Conservation (phyloP, 1,139 yeast genomes). For the Pneumocystis wakefieldiae region DNA sequence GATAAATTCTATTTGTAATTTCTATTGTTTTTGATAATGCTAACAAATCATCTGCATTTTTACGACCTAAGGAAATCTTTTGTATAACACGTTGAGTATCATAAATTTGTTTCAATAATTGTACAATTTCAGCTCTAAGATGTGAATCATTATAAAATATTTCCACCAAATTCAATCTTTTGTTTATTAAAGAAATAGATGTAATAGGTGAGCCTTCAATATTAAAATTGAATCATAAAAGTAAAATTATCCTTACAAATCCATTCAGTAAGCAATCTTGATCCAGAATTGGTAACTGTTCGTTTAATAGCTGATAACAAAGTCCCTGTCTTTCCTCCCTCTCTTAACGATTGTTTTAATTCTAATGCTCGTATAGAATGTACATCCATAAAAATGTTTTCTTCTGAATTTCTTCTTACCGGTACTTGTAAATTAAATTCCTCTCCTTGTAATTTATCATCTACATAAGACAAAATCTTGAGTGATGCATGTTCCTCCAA, state of each 20-base stretch:
- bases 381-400: slow-evolving; percentile 63
- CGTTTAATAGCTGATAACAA: slow-evolving; percentile 49
- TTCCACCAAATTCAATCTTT: slow-evolving; percentile 49
- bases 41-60: slow-evolving; percentile 33
- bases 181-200: slow-evolving; percentile 37
- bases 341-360: slow-evolving; percentile 41
- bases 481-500: slow-evolving; percentile 37
- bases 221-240: background rate
- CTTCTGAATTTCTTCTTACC: slow-evolving; percentile 32
- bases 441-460: slow-evolving; percentile 41
- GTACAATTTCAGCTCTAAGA: slow-evolving; percentile 26
- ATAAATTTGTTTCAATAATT: slow-evolving; percentile 27
- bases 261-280: slow-evolving; percentile 68
- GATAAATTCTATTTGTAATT: slow-evolving; percentile 18
- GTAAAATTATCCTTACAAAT: slow-evolving; percentile 23
- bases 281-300: slow-evolving; percentile 70
- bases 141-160: slow-evolving; percentile 33
- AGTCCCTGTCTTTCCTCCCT: slow-evolving; percentile 52
- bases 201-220: slow-evolving; percentile 51
- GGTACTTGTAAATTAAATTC: slow-evolving; percentile 40
- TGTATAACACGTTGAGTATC: slow-evolving; percentile 46
- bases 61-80: slow-evolving; percentile 33
- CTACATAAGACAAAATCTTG: slow-evolving; percentile 36
- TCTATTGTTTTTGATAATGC: slow-evolving; percentile 31
- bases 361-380: slow-evolving; percentile 75